A percentile compares a stretch with the other conserved stretches of the same genome.
Conservation (phyloP, 1,139 yeast species). For the Zygosaccharomyces pseudobailii region DNA sequence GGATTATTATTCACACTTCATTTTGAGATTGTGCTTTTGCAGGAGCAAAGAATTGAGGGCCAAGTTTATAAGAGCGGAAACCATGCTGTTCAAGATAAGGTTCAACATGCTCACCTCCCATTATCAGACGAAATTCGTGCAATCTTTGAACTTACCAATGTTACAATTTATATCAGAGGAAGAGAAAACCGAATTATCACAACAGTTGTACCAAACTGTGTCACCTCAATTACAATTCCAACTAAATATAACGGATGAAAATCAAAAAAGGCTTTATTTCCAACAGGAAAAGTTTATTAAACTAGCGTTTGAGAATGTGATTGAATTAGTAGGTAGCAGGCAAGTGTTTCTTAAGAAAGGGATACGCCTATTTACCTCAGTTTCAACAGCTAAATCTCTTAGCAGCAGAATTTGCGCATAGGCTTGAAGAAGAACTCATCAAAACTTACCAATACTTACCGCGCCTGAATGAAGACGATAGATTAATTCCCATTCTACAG, state of each 20-base stretch:
- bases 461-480: conserved; percentile 84
- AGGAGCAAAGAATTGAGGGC: conserved; percentile 80
- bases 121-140: conserved; percentile 72
- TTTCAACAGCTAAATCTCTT: conserved; percentile 70
- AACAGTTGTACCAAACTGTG: conserved; percentile 50
- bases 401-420: conserved; percentile 58
- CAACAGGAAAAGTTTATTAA: conserved; percentile 64
- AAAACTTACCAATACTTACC: conserved; percentile 77
- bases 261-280: conserved; percentile 36
- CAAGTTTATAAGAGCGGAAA: conserved; percentile 73
- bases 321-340: conserved; percentile 67
- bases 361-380: conserved; percentile 82
- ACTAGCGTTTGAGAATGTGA: conserved; percentile 81
- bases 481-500: conserved; percentile 75
- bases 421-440: conserved; percentile 50
- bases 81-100: conserved; percentile 67
- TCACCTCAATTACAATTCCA: conserved; percentile 33
- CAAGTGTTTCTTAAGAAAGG: conserved; percentile 65
- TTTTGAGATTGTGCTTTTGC: conserved; percentile 83
- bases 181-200: conserved; percentile 52
- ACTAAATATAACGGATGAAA: conserved; percentile 34
- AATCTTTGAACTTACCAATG: conserved; percentile 49
- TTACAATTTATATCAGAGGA: conserved; percentile 66
- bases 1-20: conserved; percentile 90
- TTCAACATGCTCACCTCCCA: conserved; percentile 56